phyloP scores from a whole-genome alignment of 2,329 filamentous ascomycete species.

The Xylaria sp. region DNA sequence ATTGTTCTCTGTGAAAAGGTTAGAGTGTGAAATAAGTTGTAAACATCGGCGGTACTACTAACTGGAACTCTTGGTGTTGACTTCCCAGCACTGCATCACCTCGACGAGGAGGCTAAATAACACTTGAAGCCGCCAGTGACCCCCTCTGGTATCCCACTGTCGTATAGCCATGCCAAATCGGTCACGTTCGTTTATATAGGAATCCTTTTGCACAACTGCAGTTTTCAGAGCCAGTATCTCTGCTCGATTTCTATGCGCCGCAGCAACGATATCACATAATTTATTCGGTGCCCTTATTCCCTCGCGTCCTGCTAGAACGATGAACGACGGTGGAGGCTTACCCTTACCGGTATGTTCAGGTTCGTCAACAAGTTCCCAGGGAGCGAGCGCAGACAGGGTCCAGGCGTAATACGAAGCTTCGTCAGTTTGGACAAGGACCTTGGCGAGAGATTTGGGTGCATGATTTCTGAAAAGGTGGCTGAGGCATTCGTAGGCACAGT shows the following conservation, averaged over 20 bases:
- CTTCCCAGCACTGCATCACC: slow-evolving; percentile 50
- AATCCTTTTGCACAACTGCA: slow-evolving; percentile 53
- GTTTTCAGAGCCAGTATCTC: slow-evolving; percentile 69
- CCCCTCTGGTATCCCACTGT: slow-evolving; percentile 66
- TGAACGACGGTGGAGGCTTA: slow-evolving; percentile 63
- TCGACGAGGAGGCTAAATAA: slow-evolving; percentile 72
- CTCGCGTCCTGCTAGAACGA: slow-evolving; percentile 71
- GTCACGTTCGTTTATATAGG: slow-evolving; percentile 61
- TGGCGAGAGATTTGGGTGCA: slow-evolving; percentile 54
- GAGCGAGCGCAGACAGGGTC: slow-evolving; percentile 75
- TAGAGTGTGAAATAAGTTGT: slow-evolving; percentile 8
- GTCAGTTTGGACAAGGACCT: slow-evolving; percentile 63
- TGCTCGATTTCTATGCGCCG: slow-evolving; percentile 64
- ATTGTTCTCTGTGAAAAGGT: slow-evolving; percentile 29
- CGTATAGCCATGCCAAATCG: slow-evolving; percentile 76
- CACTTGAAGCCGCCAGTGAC: slow-evolving; percentile 74
- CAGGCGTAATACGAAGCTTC: slow-evolving; percentile 76
- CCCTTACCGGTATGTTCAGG: slow-evolving; percentile 46
- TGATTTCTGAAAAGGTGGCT: slow-evolving; percentile 53
- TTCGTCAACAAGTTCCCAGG: slow-evolving; percentile 66
- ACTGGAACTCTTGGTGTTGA: slow-evolving; percentile 48
- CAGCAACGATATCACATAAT: slow-evolving; percentile 69
- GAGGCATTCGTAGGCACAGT: slow-evolving; percentile 67
- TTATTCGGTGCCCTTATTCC: slow-evolving; percentile 83
- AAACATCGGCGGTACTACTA: slow-evolving; percentile 33